phyloP scores from a whole-genome alignment of 768 basidiomycete species.

The Hypholoma fasciculare region DNA sequence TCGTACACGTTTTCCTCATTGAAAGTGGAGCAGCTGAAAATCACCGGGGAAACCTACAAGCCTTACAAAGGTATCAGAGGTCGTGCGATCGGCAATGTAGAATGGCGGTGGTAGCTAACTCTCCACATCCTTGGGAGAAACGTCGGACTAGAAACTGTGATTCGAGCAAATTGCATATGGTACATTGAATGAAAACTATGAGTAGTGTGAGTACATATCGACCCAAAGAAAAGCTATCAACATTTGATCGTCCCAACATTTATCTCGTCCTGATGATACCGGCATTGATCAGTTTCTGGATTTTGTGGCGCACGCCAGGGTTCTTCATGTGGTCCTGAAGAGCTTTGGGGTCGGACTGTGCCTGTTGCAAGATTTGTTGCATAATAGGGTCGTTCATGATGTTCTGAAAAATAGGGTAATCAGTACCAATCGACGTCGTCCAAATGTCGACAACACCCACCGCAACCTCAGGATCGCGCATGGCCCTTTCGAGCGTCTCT shows the following conservation, averaged over 20 bases:
- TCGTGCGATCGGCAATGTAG: slow-evolving; percentile 63
- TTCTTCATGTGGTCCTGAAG: slow-evolving; percentile 98
- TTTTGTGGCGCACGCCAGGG: slow-evolving; percentile 74
- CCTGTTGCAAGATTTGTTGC: slow-evolving; percentile 94
- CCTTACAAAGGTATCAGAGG: slow-evolving; percentile 90
- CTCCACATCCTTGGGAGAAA: not conserved
- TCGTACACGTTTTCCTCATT: slow-evolving; percentile 76
- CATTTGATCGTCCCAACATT: slow-evolving; percentile 18
- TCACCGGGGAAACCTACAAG: slow-evolving; percentile 81
- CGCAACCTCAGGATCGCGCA: slow-evolving; percentile 96
- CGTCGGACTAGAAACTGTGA: not conserved
- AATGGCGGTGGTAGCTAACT: slow-evolving; percentile 56
- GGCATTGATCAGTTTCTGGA: slow-evolving; percentile 87
- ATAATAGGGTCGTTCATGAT: slow-evolving; percentile 93
- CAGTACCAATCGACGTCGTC: not conserved
- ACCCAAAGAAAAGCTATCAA: slow-evolving; percentile 2
- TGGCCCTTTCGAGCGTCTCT: slow-evolving; percentile 88
- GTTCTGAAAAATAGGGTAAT: slow-evolving; percentile 36
- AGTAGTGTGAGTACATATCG: slow-evolving; percentile 10
- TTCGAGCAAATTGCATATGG: slow-evolving; percentile 13
- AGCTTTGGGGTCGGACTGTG: slow-evolving; percentile 84
- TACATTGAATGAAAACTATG: slow-evolving; percentile 21
- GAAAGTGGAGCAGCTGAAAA: slow-evolving; percentile 83
- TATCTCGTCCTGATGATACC: slow-evolving; percentile 90
- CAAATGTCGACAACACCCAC: slow-evolving; percentile 43